phyloP scores from a whole-genome alignment of 148 eudicot genomes.

The Vaccinium corymbosum region DNA sequence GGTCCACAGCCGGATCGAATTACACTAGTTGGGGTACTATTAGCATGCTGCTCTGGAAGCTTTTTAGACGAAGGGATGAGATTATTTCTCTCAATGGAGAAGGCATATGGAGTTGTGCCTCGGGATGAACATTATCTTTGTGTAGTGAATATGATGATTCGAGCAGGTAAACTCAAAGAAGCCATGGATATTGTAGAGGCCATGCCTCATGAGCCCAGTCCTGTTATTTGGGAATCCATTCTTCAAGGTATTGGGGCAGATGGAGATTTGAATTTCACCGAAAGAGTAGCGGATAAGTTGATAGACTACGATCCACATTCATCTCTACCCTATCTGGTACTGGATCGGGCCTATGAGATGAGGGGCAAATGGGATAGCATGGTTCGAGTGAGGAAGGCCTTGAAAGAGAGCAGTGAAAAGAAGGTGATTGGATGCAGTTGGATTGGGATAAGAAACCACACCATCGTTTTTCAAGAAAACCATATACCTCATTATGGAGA shows the following conservation, averaged over 20 bases:
- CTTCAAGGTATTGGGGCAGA: conserved; percentile 36
- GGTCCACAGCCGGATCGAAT: conserved; percentile 60
- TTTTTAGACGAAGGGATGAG: conserved; percentile 47
- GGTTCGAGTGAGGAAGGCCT: conserved; percentile 56
- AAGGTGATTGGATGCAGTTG: conserved; percentile 55
- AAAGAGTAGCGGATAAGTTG: conserved; percentile 48
- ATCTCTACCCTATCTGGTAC: conserved; percentile 51
- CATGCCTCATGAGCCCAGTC: conserved; percentile 41
- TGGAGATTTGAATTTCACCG: conserved; percentile 50
- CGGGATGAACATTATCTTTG: conserved; percentile 46
- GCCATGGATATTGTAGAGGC: conserved; percentile 39
- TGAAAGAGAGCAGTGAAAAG: conserved; percentile 36
- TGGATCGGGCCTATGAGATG: conserved; percentile 56
- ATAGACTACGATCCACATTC: conserved; percentile 50
- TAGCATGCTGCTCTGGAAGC: conserved; percentile 60
- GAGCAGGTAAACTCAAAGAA: conserved; percentile 53
- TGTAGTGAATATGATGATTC: conserved; percentile 49
- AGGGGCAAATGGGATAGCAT: conserved; percentile 76
- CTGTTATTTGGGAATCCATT: conserved; percentile 48
- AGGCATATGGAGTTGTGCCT: conserved; percentile 45
- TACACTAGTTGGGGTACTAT: conserved; percentile 54
- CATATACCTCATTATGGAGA: conserved; percentile 42
- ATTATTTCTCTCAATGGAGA: conserved; percentile 53
- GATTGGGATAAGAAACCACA: conserved; percentile 42
- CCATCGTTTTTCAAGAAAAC: conserved; percentile 39